Base-by-base conservation (phyloP, 352 stramenopile species). In the Pythium guiyangense region DNA sequence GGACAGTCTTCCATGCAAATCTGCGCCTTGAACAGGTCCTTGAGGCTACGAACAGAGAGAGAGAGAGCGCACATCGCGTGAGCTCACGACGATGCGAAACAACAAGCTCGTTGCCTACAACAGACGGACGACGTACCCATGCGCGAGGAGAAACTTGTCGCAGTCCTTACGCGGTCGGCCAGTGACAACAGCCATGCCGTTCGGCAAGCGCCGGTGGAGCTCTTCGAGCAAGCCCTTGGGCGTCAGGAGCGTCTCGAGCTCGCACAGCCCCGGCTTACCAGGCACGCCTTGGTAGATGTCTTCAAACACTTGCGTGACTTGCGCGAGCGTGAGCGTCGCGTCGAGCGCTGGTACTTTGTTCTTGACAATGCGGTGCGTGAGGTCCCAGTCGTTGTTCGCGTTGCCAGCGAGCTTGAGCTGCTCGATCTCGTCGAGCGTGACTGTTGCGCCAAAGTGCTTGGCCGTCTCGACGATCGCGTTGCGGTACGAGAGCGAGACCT, bases 331-430 rank as follows among this genome's bases (percentile, higher is more conserved):
- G 12, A 78, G 75, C 2, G 48, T 9, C 3, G 25, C 64, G 9
- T 37, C n/a, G 47, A 67, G 52, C 3, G 49, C n/a, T 4, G 45
- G 20, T 4, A 61, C 46, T 14, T 76, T 75, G 22, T 54, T 63
- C 22, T 62, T 52, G 52, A 98, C 94, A 6, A 98, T 69, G 39
- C 94, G 86, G 52, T 95, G 79, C 40, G 90, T 97, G 46, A 98
- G 73, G 59, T 97, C 87, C 96, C 96, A 99, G 79, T 99, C 96
- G 71, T 98, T 98, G 79, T 99, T 99, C 59, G 93, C 92, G 52
- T 98, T 94, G 61, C 96, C 96, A 47, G 84, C 80, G 42, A 96
- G 73, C 75, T 99, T 99, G 55, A 81, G 82, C 49, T 75, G 65
- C 29, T 92, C 79, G 50, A 99, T 96, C 50, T 97, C 77, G 1